These are phyloP conservation scores for Acacia melanoxylon DNA, from an alignment of 306 rosid genomes.

Conservation along the genomic window DNA sequence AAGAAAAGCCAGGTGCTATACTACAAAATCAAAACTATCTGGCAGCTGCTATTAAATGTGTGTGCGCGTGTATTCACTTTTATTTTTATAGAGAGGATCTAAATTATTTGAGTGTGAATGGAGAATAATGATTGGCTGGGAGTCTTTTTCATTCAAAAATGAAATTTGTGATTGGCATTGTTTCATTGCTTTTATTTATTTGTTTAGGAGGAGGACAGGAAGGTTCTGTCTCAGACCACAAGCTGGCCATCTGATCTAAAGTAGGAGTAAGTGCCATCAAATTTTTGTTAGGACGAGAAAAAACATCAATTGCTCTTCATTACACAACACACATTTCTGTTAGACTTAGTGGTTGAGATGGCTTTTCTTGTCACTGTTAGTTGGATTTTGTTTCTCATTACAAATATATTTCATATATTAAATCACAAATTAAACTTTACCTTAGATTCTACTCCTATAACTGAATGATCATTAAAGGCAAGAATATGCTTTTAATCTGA, in stretches of 20 bases:
- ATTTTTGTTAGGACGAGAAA: not conserved
- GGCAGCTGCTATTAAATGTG: not conserved
- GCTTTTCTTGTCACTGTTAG: not conserved
- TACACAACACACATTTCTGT: not conserved
- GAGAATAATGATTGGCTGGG: constrained; percentile 8
- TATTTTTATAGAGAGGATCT: not conserved
- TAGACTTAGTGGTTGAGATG: not conserved
- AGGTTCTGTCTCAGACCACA: not conserved
- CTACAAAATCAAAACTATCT: not conserved
- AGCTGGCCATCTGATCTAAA: not conserved
- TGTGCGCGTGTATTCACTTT: not conserved
- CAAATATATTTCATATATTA: no score
- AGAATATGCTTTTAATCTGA: no score
- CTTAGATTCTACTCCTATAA: not conserved
- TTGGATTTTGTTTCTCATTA: not conserved
- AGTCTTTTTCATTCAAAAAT: not conserved
- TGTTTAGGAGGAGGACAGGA: not conserved
- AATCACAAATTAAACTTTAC: not conserved
- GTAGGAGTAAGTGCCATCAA: not conserved
- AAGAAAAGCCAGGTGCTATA: no score
- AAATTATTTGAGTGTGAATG: not conserved
- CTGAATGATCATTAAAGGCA: no score
- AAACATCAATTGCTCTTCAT: not conserved
- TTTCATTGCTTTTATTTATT: not conserved
- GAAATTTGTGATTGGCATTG: not conserved